Evolutionary conservation across 2,329 filamentous ascomycete genomes (phyloP).

Genomic region (Fusarium papillatum): DNA sequence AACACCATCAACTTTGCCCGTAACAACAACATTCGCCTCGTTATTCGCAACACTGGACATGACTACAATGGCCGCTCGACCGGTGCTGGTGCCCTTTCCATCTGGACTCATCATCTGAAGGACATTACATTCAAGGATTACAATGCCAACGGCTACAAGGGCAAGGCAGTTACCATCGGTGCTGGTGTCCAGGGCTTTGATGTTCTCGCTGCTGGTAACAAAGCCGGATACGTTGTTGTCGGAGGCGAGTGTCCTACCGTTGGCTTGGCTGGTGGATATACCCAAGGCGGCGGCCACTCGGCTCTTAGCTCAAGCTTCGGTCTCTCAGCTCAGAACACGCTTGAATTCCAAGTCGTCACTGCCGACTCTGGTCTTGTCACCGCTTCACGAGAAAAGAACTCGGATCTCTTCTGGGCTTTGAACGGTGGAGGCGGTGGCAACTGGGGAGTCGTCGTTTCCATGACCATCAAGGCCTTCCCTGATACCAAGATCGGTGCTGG

Average conservation of each 20-base stretch:
- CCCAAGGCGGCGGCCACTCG: constrained; percentile 69
- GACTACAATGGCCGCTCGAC: constrained; percentile 52
- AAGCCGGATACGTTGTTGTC: constrained; percentile 62
- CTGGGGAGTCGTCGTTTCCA: constrained; percentile 68
- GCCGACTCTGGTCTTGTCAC: constrained; percentile 59
- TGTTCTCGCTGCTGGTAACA: constrained; percentile 55
- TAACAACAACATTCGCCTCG: constrained; percentile 52
- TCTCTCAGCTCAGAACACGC: constrained; percentile 69
- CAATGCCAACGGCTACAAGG: constrained; percentile 59
- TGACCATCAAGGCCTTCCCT: constrained; percentile 65
- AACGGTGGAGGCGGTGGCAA: constrained; percentile 70
- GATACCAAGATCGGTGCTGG: constrained; percentile 58
- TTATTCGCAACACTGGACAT: constrained; percentile 50
- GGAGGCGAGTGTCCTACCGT: constrained; percentile 69
- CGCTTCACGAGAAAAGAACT: constrained; percentile 60
- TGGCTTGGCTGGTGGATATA: constrained; percentile 71
- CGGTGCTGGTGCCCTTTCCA: constrained; percentile 54
- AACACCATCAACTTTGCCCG: constrained; percentile 53
- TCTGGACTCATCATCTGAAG: constrained; percentile 57
- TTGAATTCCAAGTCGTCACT: constrained; percentile 69
- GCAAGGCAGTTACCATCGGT: constrained; percentile 65
- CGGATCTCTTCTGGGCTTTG: constrained; percentile 74
- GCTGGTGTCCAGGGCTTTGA: constrained; percentile 67
- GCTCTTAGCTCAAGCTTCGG: constrained; percentile 66
- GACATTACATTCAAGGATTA: constrained; percentile 56